Base-by-base conservation (phyloP, 2,329 filamentous ascomycete species). In the Zalaria sp. region DNA sequence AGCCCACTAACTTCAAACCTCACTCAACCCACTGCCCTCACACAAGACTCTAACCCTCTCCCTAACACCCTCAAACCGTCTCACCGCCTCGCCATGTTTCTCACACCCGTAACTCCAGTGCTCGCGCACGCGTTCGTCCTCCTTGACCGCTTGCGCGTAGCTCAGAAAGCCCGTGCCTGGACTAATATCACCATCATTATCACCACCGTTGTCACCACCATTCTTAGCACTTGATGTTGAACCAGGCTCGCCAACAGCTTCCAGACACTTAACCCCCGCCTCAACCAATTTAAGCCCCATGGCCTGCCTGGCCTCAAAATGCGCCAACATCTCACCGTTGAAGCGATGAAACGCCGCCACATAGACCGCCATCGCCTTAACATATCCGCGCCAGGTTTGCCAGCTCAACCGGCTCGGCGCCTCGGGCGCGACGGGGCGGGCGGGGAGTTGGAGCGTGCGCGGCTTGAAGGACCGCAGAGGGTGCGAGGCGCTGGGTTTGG, bases 61-160 rank as follows among this genome's bases (percentile, higher is more conserved):
- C 52, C 61, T 61, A 37, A 67, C 52, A 37, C 58, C 66, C 57
- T 71, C 64, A 52, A 78, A 82, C 48, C 75, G 71, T 48, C 68
- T 64, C 43, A 85, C 62, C 6, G 71, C 69, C 43, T 66, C 57
- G 43, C 73, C 69, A 53, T 87, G 81, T 45, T 68, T 68, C 35
- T 75, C 70, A 46, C 72, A 75, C 5, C 74, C 74, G 5, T 69
- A 57, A 27, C 61, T 61, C 79, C 81, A 85, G 43, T 71, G 68
- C 51, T 67, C 66, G 43, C 77, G 66, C 4, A 83, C 73, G 38
- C 66, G 64, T 47, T 76, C 71, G 53, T 87, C 82, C 57, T 83
- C 74, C 48, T 73, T 70, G 42, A 81, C 60, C 55, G 73, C 75
- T 32, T 62, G 62, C 44, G 75, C 57, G 54, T 86, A 86, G 42